phyloP scores from a whole-genome alignment of 2,329 filamentous ascomycete genomes.

The Seiridium unicorne region DNA sequence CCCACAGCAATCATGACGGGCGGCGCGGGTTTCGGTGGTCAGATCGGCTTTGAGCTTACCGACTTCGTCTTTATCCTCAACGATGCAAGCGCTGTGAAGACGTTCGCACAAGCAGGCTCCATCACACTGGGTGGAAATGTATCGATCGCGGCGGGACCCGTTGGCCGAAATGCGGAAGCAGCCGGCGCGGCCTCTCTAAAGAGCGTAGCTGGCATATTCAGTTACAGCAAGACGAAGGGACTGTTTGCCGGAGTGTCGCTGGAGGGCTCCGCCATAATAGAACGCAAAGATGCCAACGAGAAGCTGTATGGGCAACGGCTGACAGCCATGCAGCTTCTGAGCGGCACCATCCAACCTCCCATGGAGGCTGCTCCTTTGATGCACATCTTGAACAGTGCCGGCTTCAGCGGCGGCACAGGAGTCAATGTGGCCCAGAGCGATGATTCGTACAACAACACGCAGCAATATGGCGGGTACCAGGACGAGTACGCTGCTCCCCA shows the following conservation, averaged over 20 bases:
- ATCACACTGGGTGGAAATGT: conserved; percentile 95
- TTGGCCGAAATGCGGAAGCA: conserved; percentile 93
- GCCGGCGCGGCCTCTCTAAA: conserved; percentile 89
- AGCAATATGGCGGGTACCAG: conserved; percentile 36
- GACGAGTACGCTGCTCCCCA: conserved; percentile 55
- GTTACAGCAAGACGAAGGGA: conserved; percentile 97
- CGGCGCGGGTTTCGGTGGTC: conserved; percentile 79
- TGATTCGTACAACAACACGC: conserved; percentile 24
- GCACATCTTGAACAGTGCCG: conserved; percentile 77
- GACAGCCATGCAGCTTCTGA: conserved; percentile 79
- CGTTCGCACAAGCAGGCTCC: conserved; percentile 89
- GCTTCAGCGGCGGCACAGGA: conserved; percentile 62
- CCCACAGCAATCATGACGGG: conserved; percentile 79
- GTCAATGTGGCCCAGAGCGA: conserved; percentile 70
- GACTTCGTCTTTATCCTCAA: conserved; percentile 99
- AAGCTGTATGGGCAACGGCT: conserved; percentile 86
- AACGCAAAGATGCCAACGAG: conserved; percentile 94
- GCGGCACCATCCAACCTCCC: conserved; percentile 74
- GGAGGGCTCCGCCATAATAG: conserved; percentile 89
- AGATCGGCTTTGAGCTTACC: conserved; percentile 84
- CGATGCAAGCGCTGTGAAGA: conserved; percentile 82
- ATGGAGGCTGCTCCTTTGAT: conserved; percentile 82
- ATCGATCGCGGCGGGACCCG: conserved; percentile 88
- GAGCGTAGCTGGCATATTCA: conserved; percentile 89
- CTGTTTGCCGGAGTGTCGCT: conserved; percentile 93